Evolutionary conservation across 306 rosid species (phyloP).

Genomic region (Pueraria montana): DNA sequence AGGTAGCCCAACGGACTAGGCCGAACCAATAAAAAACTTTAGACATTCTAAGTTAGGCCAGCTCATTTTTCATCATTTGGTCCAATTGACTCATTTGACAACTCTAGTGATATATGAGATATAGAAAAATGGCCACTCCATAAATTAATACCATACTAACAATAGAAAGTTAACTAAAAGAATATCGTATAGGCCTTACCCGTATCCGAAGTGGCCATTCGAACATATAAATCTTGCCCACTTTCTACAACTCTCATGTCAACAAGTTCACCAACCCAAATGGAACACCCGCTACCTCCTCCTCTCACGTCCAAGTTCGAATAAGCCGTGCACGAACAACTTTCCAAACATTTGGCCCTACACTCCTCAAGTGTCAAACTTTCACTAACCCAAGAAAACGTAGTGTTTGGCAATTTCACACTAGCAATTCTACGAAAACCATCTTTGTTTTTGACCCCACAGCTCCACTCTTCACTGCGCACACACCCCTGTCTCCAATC

Average conservation of each 20-base stretch:
- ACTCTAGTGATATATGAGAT: too few species aligned
- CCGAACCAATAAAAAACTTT: too few species aligned
- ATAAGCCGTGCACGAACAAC: not conserved
- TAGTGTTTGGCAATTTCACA: not conserved
- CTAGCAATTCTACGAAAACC: not conserved
- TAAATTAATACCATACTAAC: not conserved
- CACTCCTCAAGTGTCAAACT: constrained; percentile 3
- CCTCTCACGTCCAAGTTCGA: not conserved
- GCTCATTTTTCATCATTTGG: too few species aligned
- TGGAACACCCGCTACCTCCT: constrained; percentile 7
- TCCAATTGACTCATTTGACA: too few species aligned
- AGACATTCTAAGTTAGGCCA: too few species aligned
- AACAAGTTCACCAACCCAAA: constrained; percentile 6
- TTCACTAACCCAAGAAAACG: not conserved
- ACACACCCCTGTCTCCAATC: constrained; percentile 13
- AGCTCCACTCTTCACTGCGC: not conserved
- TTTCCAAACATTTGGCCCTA: not conserved
- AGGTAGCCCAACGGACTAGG: too few species aligned
- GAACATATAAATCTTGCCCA: constrained; percentile 12
- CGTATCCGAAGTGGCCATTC: not conserved
- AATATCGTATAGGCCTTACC: not conserved
- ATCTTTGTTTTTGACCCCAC: not conserved
- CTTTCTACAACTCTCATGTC: not conserved
- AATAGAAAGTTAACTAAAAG: too few species aligned
- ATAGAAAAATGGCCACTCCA: too few species aligned